These are phyloP conservation scores for Fonsecaea monophora DNA, from an alignment of 2,329 filamentous ascomycete genomes.

Conservation along the genomic window DNA sequence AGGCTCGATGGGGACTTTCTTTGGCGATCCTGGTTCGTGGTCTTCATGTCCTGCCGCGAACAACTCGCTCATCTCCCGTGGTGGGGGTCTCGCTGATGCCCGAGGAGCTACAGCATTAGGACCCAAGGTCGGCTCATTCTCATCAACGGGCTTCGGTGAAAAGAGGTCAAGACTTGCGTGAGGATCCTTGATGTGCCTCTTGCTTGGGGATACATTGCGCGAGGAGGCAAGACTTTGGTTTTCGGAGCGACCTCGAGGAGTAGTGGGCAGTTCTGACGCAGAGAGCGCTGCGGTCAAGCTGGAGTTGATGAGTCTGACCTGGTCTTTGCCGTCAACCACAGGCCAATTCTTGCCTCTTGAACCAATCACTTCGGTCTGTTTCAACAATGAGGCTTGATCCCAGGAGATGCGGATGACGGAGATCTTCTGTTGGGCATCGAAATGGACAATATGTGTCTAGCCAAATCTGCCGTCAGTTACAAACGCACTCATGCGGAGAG, in stretches of 20 bases:
- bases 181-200: slow-evolving; percentile 53
- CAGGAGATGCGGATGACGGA: slow-evolving; percentile 86
- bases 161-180: slow-evolving; percentile 46
- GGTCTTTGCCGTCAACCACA: slow-evolving; percentile 84
- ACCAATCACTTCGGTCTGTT: slow-evolving; percentile 92
- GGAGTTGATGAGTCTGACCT: slow-evolving; percentile 76
- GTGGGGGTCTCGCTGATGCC: slow-evolving; percentile 73
- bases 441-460: slow-evolving; percentile 86
- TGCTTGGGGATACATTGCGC: slow-evolving; percentile 46
- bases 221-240: slow-evolving; percentile 30
- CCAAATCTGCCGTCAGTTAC: slow-evolving; percentile 22
- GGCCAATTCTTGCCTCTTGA: slow-evolving; percentile 92
- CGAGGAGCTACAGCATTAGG: slow-evolving; percentile 71
- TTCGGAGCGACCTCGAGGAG: slow-evolving; percentile 34
- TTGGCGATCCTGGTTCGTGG: slow-evolving; percentile 42
- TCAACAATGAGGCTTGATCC: slow-evolving; percentile 93
- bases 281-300: slow-evolving; percentile 47
- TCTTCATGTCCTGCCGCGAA: slow-evolving; percentile 59
- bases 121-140: slow-evolving; percentile 49
- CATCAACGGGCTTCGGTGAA: slow-evolving; percentile 30
- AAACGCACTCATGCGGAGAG: not conserved
- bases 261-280: slow-evolving; percentile 35
- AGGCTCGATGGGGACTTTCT: slow-evolving; percentile 37
- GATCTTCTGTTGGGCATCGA: slow-evolving; percentile 79
- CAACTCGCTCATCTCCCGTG: slow-evolving; percentile 73